Evolutionary conservation across 805 yeast species (phyloP), one percentile per base, ranked within the genome.

Genomic region (Dipodascopsis uninucleata): DNA sequence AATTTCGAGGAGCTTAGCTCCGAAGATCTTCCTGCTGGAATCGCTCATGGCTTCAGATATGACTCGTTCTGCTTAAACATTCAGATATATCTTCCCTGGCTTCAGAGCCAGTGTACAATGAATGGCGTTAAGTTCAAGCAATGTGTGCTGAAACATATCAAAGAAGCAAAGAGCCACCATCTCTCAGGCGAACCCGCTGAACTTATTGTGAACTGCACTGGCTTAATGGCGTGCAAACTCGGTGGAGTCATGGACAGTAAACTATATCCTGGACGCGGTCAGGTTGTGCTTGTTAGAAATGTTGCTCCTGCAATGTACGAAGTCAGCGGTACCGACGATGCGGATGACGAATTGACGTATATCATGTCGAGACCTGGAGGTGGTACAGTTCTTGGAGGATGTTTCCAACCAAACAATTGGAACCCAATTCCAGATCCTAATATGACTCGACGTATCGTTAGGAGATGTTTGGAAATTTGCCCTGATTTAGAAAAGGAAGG

Each of bases 191-290:
- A 25, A 23, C 35, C 41, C 5, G 75, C 66, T 44, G 34, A 55
- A 6, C 68, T 63, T 4, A 81, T 83, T 6, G 81, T 84, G 72
- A 85, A 85, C 57, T 84, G 94, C 62, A 72, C 88, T 0, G 95
- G 94, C 5, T 67, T 82, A 17, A 85, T 88, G 8, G 84, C 93
- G 1, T 69, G 68, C 36, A 60, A 63, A 2, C 65, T 85, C 4
- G 79, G 79, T 5, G 93, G 89, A 9, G 85, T 82, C 14, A 65
- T 68, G 17, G 95, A 85, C 58, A 49, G 66, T 6, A 64, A 67
- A 1, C 75, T 81, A 16, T 82, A 79, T 54, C 90, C 95, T 5
- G 77, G 85, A 0, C 69, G 95, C 47, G 95, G 95, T 4, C 94
- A 85, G 59, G 87, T 84, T 21, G 81, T 83, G 16, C 80, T 83